Evolutionary conservation across 225 moss, liverwort and hornwort genomes (phyloP).

Genomic region (Bryoerythrophyllum caledonicum): DNA sequence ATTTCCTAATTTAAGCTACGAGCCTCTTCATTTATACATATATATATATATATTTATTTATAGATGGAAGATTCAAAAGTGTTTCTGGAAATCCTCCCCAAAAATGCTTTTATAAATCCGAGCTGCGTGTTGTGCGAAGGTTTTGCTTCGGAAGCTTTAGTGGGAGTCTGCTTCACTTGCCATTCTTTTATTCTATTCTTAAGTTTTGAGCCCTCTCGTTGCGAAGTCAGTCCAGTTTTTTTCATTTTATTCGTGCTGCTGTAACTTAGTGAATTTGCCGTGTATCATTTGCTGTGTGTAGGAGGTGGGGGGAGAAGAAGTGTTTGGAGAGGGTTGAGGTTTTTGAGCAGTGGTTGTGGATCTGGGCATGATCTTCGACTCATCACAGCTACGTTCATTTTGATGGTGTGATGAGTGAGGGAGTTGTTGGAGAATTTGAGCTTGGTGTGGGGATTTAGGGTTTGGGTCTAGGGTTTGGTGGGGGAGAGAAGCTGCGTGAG

Average conservation of each 20-base stretch:
- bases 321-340: background rate
- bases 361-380: background rate
- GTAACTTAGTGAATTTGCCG: no score
- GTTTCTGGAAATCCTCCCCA: no score
- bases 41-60: no score
- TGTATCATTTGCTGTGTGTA: no score
- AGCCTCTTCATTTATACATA: no score
- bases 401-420: background rate
- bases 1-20: no score
- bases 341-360: background rate
- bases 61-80: no score
- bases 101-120: background rate
- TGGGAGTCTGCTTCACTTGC: background rate
- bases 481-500: conserved; percentile 5
- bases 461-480: conserved; percentile 35
- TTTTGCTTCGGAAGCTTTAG: background rate
- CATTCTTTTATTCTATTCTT: background rate
- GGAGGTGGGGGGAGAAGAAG: no score
- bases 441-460: conserved; percentile 31
- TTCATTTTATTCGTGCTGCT: background rate
- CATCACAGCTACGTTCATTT: background rate
- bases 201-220: background rate
- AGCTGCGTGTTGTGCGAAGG: background rate
- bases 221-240: background rate
- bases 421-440: conserved; percentile 10